Conservation (phyloP, 2,329 filamentous ascomycete species). For the Clarireedia paspali region DNA sequence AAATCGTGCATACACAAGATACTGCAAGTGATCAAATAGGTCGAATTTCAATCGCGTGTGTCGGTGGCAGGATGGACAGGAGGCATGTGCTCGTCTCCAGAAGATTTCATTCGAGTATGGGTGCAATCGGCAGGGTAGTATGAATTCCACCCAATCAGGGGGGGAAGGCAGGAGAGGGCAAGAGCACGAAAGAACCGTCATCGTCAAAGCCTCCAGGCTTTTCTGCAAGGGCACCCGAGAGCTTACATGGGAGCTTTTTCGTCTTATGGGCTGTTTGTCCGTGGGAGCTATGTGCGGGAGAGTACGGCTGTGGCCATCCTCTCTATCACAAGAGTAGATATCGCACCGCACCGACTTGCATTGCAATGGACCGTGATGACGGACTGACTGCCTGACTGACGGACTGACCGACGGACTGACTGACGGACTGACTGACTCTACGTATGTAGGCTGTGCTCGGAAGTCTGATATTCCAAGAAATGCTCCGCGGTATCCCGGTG, state of each 20-base stretch:
- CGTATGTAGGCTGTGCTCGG: neutral
- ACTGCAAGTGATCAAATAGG: slow-evolving; percentile 6
- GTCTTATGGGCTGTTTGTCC: neutral
- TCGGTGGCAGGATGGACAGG: neutral
- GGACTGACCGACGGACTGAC: too few species aligned
- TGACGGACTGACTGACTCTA: neutral
- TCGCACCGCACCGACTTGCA: too few species aligned
- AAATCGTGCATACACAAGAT: neutral
- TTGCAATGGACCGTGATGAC: too few species aligned
- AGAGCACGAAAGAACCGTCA: neutral
- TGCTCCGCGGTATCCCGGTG: neutral
- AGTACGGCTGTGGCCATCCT: neutral
- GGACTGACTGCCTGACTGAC: too few species aligned
- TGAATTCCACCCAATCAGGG: neutral
- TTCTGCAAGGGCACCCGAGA: slow-evolving; percentile 17
- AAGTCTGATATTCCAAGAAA: neutral
- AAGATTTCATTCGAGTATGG: neutral
- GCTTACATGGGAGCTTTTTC: neutral
- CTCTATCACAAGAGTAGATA: too few species aligned
- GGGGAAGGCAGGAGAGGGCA: neutral
- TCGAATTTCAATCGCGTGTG: slow-evolving; percentile 1
- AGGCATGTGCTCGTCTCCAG: slow-evolving; percentile 18
- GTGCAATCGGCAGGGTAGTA: neutral
- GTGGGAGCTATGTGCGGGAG: neutral
- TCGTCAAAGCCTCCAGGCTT: neutral